A percentile compares a stretch with the other conserved stretches of the same genome.
Evolutionary conservation across 768 basidiomycete genomes (phyloP).

Genomic region (Royoungia palumana): DNA sequence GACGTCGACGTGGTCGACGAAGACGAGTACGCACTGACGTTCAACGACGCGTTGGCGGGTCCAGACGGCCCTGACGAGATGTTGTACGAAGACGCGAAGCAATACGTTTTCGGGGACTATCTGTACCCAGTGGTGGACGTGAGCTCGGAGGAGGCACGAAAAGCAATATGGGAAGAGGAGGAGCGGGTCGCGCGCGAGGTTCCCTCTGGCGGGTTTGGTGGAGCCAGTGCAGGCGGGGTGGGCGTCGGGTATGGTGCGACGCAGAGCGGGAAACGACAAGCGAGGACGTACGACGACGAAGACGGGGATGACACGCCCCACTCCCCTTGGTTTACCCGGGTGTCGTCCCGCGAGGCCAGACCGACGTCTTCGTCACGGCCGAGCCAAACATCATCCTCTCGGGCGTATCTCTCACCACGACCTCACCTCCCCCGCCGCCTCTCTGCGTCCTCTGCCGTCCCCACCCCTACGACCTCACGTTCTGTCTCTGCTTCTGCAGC

Average conservation of each 20-base stretch:
- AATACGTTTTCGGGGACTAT: constrained; percentile 87
- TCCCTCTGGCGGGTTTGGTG: constrained; percentile 4
- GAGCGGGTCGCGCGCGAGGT: constrained; percentile 29
- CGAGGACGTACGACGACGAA: constrained; percentile 5
- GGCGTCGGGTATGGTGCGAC: constrained; percentile 27
- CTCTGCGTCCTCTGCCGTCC: too few relatives aligned
- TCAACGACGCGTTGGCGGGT: constrained; percentile 33
- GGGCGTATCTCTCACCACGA: constrained; percentile 4
- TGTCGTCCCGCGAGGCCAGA: constrained; percentile 11
- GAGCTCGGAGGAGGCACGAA: constrained; percentile 49
- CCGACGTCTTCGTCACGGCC: constrained; percentile 5
- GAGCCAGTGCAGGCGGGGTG: not conserved
- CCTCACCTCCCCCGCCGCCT: constrained; percentile 13
- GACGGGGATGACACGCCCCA: not conserved
- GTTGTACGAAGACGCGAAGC: constrained; percentile 70
- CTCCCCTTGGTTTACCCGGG: not conserved
- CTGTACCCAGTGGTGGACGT: constrained; percentile 88
- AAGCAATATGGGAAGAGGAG: constrained; percentile 30
- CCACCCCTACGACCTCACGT: too few relatives aligned
- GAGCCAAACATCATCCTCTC: constrained; percentile 6
- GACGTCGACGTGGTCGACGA: constrained; percentile 35
- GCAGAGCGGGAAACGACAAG: constrained; percentile 8
- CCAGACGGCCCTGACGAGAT: constrained; percentile 70
- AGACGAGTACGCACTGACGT: constrained; percentile 31
- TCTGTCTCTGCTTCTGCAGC: not conserved